Evolutionary conservation across 148 eudicot species (phyloP), one percentile per base, ranked within the genome.

Genomic region (Spergularia bocconei): DNA sequence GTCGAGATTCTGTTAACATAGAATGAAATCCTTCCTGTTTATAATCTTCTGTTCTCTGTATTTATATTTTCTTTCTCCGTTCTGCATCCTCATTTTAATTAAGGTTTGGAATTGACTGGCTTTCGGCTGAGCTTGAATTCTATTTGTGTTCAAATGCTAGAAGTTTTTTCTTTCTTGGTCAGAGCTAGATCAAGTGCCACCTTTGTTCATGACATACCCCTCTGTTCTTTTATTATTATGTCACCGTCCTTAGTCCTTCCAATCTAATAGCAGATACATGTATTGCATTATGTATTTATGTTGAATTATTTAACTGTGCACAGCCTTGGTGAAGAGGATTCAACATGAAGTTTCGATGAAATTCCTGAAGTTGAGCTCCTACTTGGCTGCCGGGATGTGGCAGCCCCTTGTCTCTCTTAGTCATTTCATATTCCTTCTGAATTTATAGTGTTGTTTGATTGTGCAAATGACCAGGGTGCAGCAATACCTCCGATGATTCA

Each of bases 1-100:
- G 36, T 69, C 59, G 60, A 52, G 50, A 17, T 53, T 76, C 59
- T 63, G 67, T 39, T 38, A 15, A 6, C 51, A 17, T 12, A 50
- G 61, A 77, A 69, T 69, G 74, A 17, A 68, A 61, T 19, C 47
- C 59, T 50, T 61, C 14, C 11, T 48, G 38, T 17, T 56, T 73
- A 15, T 50, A 7, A 48, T 50, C 23, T 29, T 50, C 15, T 63
- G 61, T 3, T n/a, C 36, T 19, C 60, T 14, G 15, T 63, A 17
- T 50, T 11, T 48, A 25, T 57, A 25, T 48, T 5, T n/a, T 16
- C 25, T 51, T 66, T 53, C 25, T 9, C 16, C 7, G 4, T 66
- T 74, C 8, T 52, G 48, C 48, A 44, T 44, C 48, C 48, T 6
- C 48, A 48, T 50, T 53, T 17, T 25, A 36, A 9, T 62, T 53